A percentile compares a stretch with the other conserved stretches of the same genome.
Conservation (phyloP, 306 rosid species). For the Aeschynomene evenia region DNA sequence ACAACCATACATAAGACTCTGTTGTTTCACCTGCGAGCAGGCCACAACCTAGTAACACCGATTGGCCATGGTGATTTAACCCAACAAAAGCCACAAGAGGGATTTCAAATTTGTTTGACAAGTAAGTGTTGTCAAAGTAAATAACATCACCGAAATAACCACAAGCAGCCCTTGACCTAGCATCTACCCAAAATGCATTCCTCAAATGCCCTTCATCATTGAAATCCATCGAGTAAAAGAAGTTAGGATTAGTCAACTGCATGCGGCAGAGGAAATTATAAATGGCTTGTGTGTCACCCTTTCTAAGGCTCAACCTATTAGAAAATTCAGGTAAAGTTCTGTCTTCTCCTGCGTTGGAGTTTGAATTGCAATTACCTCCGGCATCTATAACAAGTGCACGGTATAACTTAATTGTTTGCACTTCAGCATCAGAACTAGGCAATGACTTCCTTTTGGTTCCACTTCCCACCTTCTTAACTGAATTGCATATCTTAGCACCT, state of each 20-base stretch:
- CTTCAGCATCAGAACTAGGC: constrained; percentile 58
- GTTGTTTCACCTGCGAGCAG: constrained; percentile 76
- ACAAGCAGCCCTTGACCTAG: constrained; percentile 82
- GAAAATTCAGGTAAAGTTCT: constrained; percentile 39
- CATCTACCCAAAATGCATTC: constrained; percentile 84
- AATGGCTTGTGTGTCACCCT: constrained; percentile 85
- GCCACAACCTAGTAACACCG: constrained; percentile 84
- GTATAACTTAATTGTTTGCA: constrained; percentile 68
- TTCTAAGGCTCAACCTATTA: constrained; percentile 65
- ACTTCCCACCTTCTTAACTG: constrained; percentile 59
- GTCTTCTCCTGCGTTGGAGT: constrained; percentile 42
- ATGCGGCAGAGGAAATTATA: constrained; percentile 88
- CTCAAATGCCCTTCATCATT: constrained; percentile 77
- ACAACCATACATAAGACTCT: constrained; percentile 80
- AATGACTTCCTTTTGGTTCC: constrained; percentile 62
- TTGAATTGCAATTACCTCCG: constrained; percentile 52
- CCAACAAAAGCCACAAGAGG: constrained; percentile 93
- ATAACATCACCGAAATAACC: constrained; percentile 76
- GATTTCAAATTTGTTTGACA: constrained; percentile 79
- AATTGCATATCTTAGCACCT: constrained; percentile 62
- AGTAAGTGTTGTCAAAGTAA: constrained; percentile 67
- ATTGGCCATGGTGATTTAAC: constrained; percentile 82
- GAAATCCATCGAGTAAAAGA: constrained; percentile 92
- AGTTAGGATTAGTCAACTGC: constrained; percentile 88
- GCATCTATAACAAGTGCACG: constrained; percentile 89